Base-by-base conservation (phyloP, 768 basidiomycete genomes). In the Dacryopinax primogenitus region DNA sequence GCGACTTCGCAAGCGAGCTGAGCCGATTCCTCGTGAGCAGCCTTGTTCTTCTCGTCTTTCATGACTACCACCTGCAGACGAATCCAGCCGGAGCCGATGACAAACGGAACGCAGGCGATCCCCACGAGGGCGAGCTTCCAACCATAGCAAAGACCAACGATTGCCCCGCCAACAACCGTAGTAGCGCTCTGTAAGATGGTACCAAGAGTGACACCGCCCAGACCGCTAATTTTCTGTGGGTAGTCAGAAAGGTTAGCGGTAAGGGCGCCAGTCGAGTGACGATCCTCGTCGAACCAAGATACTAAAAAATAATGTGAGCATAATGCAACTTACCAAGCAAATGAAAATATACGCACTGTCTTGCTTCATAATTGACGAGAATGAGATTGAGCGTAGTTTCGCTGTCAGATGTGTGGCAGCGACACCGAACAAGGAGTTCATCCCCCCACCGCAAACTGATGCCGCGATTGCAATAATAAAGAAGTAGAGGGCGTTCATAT, bases 261-360 rank as follows among this genome's bases (percentile, higher is more conserved):
- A 1, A 79, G 71, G 18, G 76, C 74, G 11, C 78, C 79, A 15
- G 78, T 77, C 7, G 76, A 75, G 72, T 96, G 84, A 74, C 86
- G 83, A 26, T 92, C 90, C 75, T 83, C 85, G 75, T 96, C 92
- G 66, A 94, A 96, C 79, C 86, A 94, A 67, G 86, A 86, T 69
- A 90, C 33, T 58, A 18, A 7, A 30, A 32, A 3, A 3, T 28
- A 30, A 3, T 23, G 30, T 58, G 4, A 58, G 51, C 30, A 3
- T n/a, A 58, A 58, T 30, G 18, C 15, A n/a, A 3, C 32, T 4
- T 58, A 21, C 13, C 45, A 7, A 34, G 28, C 16, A 62, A 6
- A 73, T n/a, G n/a, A 58, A 28, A 30, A 71, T n/a, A 67, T 69
- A 82, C 82, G 76, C 70, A 84, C 88, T 85, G 71, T 96, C 95